Evolutionary conservation across 495 filamentous ascomycete species (phyloP), one percentile per base, ranked within the genome.

Genomic region (Penicillium paradoxum): DNA sequence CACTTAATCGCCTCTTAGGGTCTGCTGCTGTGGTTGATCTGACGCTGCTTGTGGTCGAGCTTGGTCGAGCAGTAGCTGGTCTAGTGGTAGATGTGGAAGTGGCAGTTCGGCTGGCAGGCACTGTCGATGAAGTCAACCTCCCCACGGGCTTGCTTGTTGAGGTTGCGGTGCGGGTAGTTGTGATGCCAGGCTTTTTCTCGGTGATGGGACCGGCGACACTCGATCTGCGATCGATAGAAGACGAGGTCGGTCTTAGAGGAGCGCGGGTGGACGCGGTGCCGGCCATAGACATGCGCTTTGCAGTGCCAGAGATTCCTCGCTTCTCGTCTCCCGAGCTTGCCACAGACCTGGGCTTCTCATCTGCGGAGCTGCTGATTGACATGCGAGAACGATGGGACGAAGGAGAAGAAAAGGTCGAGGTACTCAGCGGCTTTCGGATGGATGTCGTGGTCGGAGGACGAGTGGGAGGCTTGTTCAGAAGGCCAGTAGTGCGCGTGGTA

Each of bases 251-350:
- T 59, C 68, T 75, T 29, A 66, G 54, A 1, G 73, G 70, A 2
- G 73, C 63, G 1, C 71, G 64, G 8, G 65, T 69, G 22, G 69
- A 62, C 0, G 68, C 44, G 15, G 59, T 72, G 10, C 72, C 70
- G 11, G 61, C 72, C 41, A 78, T 66, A 7, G 74, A 78, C 72
- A 75, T 75, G 30, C 74, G 69, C 59, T 78, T 78, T 36, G 74
- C 71, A 3, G 71, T 63, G n/a, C 68, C 58, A 17, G 69, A 71
- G 46, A 76, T 73, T 2, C 70, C 71, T 24, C 65, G 68, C 55
- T 66, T 74, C 49, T 78, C 74, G 51, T 78, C 74, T 25, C 73
- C 72, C 8, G 74, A 78, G 53, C 72, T 77, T 13, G 68, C 66
- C 46, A 73, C 56, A 14, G 71, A 75, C 4, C 68, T 65, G 27